Percentiles rank a stretch among this genome's conserved stretches.
These are phyloP conservation scores for Plicaturopsis crispa DNA, from an alignment of 768 basidiomycete genomes.

Conservation along the genomic window DNA sequence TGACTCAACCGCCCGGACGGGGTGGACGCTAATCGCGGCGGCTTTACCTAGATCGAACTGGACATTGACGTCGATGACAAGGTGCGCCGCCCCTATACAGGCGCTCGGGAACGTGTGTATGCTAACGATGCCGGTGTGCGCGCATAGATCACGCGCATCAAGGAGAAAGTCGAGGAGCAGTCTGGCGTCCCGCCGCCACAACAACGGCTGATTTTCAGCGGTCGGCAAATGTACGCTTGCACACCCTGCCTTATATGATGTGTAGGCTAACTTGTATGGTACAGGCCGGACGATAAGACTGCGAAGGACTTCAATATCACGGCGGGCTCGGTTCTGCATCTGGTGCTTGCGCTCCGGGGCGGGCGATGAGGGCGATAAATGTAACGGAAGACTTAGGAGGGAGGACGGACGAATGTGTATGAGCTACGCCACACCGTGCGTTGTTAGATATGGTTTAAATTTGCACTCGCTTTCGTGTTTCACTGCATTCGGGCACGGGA, in stretches of 20 bases:
- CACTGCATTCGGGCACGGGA: slow-evolving; percentile 2
- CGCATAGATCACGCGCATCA: slow-evolving; percentile 80
- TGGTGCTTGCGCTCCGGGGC: slow-evolving; percentile 93
- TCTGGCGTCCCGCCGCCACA: slow-evolving; percentile 95
- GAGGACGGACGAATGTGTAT: slow-evolving; percentile 14
- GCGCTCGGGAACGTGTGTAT: background rate
- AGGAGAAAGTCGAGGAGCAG: slow-evolving; percentile 98
- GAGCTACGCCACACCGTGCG: slow-evolving; percentile 14
- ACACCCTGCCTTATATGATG: background rate
- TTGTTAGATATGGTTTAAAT: slow-evolving; percentile 22
- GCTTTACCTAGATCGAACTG: slow-evolving; percentile 68
- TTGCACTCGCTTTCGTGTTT: slow-evolving; percentile 8
- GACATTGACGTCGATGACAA: slow-evolving; percentile 89
- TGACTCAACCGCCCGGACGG: slow-evolving; percentile 4
- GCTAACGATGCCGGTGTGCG: background rate
- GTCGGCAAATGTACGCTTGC: slow-evolving; percentile 79
- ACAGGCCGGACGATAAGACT: slow-evolving; percentile 87
- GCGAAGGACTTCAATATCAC: slow-evolving; percentile 77
- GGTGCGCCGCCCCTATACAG: slow-evolving; percentile 30
- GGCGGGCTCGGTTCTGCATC: slow-evolving; percentile 84
- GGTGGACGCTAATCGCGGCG: slow-evolving; percentile 6
- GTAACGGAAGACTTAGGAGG: slow-evolving; percentile 9
- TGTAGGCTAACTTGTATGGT: background rate
- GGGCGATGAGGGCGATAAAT: slow-evolving; percentile 42
- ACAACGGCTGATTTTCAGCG: slow-evolving; percentile 88